Evolutionary conservation across 768 basidiomycete species (phyloP).

Genomic region (Paxillus ammoniavirescens): DNA sequence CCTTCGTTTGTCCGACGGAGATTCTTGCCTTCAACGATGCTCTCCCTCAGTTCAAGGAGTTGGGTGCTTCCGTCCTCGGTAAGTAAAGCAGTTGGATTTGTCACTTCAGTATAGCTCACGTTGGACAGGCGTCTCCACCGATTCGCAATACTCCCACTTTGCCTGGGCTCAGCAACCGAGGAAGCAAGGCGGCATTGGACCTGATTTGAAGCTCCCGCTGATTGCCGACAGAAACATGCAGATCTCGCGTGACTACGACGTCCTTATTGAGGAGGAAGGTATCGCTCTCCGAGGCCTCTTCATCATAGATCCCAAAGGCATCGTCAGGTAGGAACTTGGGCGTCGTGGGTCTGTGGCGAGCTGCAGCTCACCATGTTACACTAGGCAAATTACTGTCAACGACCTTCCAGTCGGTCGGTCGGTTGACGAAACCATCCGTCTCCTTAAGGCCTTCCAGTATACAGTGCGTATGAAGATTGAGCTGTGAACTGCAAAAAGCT

Average conservation of each 20-base stretch:
- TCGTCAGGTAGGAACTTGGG: constrained; percentile 49
- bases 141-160: constrained; percentile 85
- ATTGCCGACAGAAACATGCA: constrained; percentile 77
- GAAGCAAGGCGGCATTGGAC: constrained; percentile 86
- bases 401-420: constrained; percentile 95
- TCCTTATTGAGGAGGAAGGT: constrained; percentile 85
- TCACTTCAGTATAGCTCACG: background rate
- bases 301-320: constrained; percentile 84
- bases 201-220: constrained; percentile 81
- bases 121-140: constrained; percentile 71
- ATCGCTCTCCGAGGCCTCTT: constrained; percentile 86
- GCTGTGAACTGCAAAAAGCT: background rate
- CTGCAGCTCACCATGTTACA: background rate
- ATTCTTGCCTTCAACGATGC: constrained; percentile 95
- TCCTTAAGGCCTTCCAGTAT: constrained; percentile 93
- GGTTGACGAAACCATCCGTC: constrained; percentile 88
- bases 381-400: constrained; percentile 82
- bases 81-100: constrained; percentile 10
- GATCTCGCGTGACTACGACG: constrained; percentile 83
- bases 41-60: constrained; percentile 66
- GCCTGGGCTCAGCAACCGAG: constrained; percentile 84
- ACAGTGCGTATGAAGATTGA: constrained; percentile 45
- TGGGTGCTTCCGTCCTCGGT: constrained; percentile 81
- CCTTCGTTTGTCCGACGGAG: constrained; percentile 93
- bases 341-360: background rate